Evolutionary conservation across 202 grass and related monocot species (phyloP).

Genomic region (Panicum hallii): DNA sequence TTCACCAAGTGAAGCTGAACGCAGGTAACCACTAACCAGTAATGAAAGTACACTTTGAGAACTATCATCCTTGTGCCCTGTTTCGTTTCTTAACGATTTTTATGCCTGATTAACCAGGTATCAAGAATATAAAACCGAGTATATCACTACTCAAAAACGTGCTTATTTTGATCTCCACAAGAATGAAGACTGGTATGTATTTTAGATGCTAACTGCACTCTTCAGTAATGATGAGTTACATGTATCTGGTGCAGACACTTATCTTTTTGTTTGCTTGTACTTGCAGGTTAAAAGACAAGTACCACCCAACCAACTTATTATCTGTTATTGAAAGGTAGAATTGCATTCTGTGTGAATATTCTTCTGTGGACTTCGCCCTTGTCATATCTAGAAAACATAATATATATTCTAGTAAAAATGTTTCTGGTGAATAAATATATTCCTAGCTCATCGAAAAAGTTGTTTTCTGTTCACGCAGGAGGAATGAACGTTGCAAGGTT

Average conservation of each 20-base stretch:
- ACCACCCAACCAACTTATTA: conserved; percentile 95
- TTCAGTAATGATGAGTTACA: conserved; percentile 1
- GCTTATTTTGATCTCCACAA: conserved; percentile 98
- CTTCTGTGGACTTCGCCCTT: conserved; percentile 13
- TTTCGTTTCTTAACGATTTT: conserved; percentile 38
- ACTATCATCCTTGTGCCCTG: conserved; percentile 6
- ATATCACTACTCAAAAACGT: conserved; percentile 97
- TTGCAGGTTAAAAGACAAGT: conserved; percentile 98
- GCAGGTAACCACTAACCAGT: conserved; percentile 55
- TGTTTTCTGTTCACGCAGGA: conserved; percentile 57
- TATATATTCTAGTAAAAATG: background rate
- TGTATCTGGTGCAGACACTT: conserved; percentile 1
- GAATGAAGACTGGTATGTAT: conserved; percentile 85
- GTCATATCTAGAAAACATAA: conserved; percentile 23
- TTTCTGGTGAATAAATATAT: background rate
- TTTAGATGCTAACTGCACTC: conserved; percentile 2
- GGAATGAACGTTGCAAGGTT: conserved; percentile 75
- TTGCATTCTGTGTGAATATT: conserved; percentile 36
- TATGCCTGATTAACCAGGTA: conserved; percentile 62
- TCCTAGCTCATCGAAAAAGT: conserved; percentile 28
- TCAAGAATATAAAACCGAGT: conserved; percentile 91
- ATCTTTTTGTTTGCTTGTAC: conserved; percentile 31
- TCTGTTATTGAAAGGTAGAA: conserved; percentile 90
- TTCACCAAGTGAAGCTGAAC: conserved; percentile 93
- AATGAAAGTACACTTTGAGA: background rate